phyloP scores from a whole-genome alignment of 202 grass and related monocot genomes.

The Eragrostis tef region DNA sequence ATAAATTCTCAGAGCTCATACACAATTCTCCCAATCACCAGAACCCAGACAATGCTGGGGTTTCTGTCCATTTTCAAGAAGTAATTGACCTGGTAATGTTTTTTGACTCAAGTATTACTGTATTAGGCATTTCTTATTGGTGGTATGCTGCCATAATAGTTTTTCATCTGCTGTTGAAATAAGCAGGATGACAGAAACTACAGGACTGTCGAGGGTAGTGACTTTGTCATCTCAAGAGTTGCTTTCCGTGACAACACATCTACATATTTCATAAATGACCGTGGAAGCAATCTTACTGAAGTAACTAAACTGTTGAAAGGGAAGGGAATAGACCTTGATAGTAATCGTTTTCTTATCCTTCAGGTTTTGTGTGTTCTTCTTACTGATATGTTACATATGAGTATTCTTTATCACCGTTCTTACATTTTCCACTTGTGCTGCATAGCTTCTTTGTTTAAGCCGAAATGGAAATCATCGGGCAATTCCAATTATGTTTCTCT shows the following conservation, averaged over 20 bases:
- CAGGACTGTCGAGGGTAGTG: slow-evolving; percentile 71
- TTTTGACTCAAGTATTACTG: slow-evolving; percentile 37
- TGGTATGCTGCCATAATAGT: slow-evolving; percentile 25
- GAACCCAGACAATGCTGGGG: slow-evolving; percentile 81
- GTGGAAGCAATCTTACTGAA: slow-evolving; percentile 89
- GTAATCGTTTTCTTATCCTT: slow-evolving; percentile 98
- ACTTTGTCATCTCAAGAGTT: slow-evolving; percentile 81
- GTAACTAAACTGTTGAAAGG: slow-evolving; percentile 85
- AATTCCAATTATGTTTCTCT: slow-evolving; percentile 25
- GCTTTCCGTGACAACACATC: slow-evolving; percentile 91
- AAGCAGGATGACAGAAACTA: slow-evolving; percentile 82
- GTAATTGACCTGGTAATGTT: slow-evolving; percentile 85
- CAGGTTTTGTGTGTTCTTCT: slow-evolving; percentile 62
- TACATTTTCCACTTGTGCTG: slow-evolving; percentile 21
- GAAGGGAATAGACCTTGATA: slow-evolving; percentile 96
- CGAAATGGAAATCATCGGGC: not conserved
- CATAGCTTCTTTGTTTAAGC: slow-evolving; percentile 31
- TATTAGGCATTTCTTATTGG: slow-evolving; percentile 12
- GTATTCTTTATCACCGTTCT: slow-evolving; percentile 11
- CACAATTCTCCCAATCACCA: slow-evolving; percentile 95
- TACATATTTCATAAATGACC: slow-evolving; percentile 93
- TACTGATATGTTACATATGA: slow-evolving; percentile 29
- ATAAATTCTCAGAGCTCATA: slow-evolving; percentile 98
- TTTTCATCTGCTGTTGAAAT: slow-evolving; percentile 8
- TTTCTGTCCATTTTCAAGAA: slow-evolving; percentile 99